phyloP scores from a whole-genome alignment of 345 rosid genomes.

The Brassica juncea region DNA sequence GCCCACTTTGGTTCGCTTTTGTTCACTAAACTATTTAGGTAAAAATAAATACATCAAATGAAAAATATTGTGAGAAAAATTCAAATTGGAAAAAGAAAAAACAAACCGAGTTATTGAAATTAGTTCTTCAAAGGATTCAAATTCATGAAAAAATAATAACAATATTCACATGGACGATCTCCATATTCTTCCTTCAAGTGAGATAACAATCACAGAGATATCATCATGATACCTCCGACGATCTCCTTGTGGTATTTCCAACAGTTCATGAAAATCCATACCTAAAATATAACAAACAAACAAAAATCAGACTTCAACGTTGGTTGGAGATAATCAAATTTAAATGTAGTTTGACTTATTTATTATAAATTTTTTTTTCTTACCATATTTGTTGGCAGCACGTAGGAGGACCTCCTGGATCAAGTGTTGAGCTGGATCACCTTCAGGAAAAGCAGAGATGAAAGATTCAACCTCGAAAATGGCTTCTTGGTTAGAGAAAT shows the following conservation, averaged over 20 bases:
- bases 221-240: conserved; percentile 92
- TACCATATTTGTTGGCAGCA: conserved; percentile 93
- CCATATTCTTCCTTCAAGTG: conserved; percentile 95
- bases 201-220: conserved; percentile 80
- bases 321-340: background rate
- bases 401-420: conserved; percentile 80
- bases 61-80: conserved; percentile 3
- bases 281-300: conserved; percentile 48
- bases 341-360: background rate
- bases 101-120: conserved; percentile 22
- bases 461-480: conserved; percentile 75
- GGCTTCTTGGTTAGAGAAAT: conserved; percentile 86
- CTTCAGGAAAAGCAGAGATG: conserved; percentile 76
- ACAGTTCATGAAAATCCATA: conserved; percentile 80
- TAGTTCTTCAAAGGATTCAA: conserved; percentile 32
- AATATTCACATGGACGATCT: conserved; percentile 65
- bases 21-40: conserved; percentile 16
- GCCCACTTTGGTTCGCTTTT: conserved; percentile 10
- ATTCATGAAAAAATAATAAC: background rate
- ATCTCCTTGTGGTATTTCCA: conserved; percentile 91
- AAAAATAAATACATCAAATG: conserved; percentile 30
- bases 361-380: background rate
- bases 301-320: background rate
- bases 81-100: background rate
- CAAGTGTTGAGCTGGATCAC: conserved; percentile 96